Conservation (phyloP, 371 early-diverging fungal genomes). For the Basidiobolus meristosporus region DNA sequence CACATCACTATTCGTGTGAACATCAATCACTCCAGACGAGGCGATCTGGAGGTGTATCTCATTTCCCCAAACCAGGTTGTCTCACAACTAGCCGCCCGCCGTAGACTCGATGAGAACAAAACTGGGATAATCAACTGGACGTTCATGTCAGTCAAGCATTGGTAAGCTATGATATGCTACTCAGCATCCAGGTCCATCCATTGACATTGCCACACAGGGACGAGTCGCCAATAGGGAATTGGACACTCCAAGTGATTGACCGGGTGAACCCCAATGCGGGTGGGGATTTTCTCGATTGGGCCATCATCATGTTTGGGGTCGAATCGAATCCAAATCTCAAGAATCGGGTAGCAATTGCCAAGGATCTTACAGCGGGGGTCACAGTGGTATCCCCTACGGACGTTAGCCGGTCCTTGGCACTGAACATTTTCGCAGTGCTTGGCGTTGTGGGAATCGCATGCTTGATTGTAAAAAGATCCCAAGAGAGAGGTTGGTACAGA, state of each 20-base stretch:
- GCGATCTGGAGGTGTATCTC: slow-evolving; percentile 59
- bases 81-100: slow-evolving; percentile 41
- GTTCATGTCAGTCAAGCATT: slow-evolving; percentile 88
- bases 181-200: too few relatives aligned
- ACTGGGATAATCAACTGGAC: slow-evolving; percentile 79
- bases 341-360: too few relatives aligned
- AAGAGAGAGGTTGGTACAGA: too few relatives aligned
- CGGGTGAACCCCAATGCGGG: slow-evolving; percentile 13
- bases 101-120: slow-evolving; percentile 37
- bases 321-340: too few relatives aligned
- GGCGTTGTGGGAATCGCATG: too few relatives aligned
- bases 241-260: slow-evolving; percentile 58
- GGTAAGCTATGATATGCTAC: slow-evolving; percentile 32
- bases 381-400: too few relatives aligned
- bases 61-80: slow-evolving; percentile 46
- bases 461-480: too few relatives aligned
- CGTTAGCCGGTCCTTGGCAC: too few relatives aligned
- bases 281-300: slow-evolving; percentile 34
- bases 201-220: slow-evolving; percentile 56
- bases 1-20: slow-evolving; percentile 74
- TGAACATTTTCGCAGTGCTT: too few relatives aligned
- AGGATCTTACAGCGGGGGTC: too few relatives aligned
- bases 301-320: slow-evolving; percentile 10
- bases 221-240: slow-evolving; percentile 61
- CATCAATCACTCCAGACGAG: slow-evolving; percentile 58